These are phyloP conservation scores for Sporothrix mexicana DNA, from an alignment of 2,329 filamentous ascomycete genomes.

Conservation along the genomic window DNA sequence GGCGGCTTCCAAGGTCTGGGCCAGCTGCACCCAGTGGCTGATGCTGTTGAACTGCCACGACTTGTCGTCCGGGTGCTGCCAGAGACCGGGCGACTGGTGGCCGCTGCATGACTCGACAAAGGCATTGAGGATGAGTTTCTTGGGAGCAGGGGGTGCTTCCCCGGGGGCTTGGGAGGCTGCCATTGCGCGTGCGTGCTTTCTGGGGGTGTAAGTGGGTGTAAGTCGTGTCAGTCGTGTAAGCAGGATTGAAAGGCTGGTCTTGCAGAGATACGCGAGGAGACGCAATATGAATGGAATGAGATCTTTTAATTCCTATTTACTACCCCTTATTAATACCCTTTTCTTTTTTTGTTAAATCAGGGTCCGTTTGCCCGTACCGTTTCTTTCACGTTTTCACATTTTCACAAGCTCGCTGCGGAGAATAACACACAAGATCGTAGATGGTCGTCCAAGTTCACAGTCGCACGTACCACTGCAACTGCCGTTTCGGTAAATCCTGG, in stretches of 20 bases:
- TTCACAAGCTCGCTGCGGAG: too few species aligned
- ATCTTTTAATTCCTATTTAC: too few species aligned
- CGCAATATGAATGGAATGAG: too few species aligned
- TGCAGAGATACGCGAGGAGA: too few species aligned
- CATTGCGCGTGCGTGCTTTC: background rate
- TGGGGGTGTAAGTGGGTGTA: too few species aligned
- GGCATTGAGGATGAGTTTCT: constrained; percentile 32
- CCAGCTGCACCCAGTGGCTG: constrained; percentile 23
- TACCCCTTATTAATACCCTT: too few species aligned
- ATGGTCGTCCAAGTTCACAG: too few species aligned
- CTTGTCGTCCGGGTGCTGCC: constrained; percentile 68
- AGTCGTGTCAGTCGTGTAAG: too few species aligned
- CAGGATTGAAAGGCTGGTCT: too few species aligned
- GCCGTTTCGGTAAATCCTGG: background rate
- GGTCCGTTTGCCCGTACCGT: background rate
- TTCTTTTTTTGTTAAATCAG: too few species aligned
- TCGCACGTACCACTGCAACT: background rate
- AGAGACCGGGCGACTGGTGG: constrained; percentile 55
- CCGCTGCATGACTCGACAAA: constrained; percentile 45
- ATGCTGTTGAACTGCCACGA: constrained; percentile 66
- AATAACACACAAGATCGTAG: too few species aligned
- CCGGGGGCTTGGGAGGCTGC: background rate
- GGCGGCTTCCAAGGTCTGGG: constrained; percentile 14
- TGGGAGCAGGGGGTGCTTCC: background rate
- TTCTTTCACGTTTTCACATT: background rate